These are phyloP conservation scores for Boletus rex-veris DNA, from an alignment of 768 basidiomycete species.

Conservation along the genomic window DNA sequence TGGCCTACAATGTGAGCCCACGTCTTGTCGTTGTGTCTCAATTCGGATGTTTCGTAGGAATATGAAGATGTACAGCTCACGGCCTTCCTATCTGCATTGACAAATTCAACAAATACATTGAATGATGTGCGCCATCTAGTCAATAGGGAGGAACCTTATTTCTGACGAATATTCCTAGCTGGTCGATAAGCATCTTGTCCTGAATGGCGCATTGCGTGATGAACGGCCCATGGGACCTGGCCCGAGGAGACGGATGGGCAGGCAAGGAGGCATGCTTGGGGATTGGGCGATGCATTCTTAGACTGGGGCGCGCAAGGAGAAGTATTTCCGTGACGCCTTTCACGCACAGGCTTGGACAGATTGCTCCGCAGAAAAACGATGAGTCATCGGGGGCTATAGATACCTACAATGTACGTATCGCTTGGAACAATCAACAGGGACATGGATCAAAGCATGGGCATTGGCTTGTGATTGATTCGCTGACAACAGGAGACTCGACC, in stretches of 20 bases:
- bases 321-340: background rate
- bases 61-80: conserved; percentile 95
- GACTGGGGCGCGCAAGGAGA: background rate
- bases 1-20: background rate
- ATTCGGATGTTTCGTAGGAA: conserved; percentile 53
- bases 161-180: conserved; percentile 40
- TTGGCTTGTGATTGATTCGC: too few species aligned
- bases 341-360: background rate
- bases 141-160: background rate
- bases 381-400: background rate
- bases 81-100: conserved; percentile 80
- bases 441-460: background rate
- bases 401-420: background rate
- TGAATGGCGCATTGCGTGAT: conserved; percentile 55
- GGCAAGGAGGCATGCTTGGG: conserved; percentile 40
- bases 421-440: background rate
- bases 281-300: conserved; percentile 58
- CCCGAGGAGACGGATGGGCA: conserved; percentile 50
- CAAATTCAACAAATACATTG: conserved; percentile 81
- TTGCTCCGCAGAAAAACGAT: background rate
- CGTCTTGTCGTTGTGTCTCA: background rate
- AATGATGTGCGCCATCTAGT: conserved; percentile 70
- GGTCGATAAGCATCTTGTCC: conserved; percentile 72
- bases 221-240: conserved; percentile 43
- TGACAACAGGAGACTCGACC: too few species aligned